Conservation (phyloP, 1,139 yeast species). For the Kodamaea suecica region DNA sequence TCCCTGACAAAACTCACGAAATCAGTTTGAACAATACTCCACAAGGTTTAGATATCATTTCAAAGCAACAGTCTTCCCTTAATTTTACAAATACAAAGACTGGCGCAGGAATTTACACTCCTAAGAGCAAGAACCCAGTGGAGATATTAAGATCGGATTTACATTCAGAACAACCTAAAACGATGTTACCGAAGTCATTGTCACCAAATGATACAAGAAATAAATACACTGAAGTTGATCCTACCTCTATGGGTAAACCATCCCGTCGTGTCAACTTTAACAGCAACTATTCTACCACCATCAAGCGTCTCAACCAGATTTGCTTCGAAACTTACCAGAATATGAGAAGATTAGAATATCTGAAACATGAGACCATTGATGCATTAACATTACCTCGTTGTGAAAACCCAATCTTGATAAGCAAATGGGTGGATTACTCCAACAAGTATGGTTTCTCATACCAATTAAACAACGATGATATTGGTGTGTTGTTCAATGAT, state of each 20-base stretch:
- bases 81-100: slow-evolving; percentile 70
- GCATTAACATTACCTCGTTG: slow-evolving; percentile 42
- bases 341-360: slow-evolving; percentile 39
- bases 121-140: slow-evolving; percentile 58
- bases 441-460: slow-evolving; percentile 95
- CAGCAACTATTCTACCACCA: slow-evolving; percentile 39
- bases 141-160: slow-evolving; percentile 69
- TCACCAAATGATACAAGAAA: slow-evolving; percentile 90
- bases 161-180: slow-evolving; percentile 64
- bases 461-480: slow-evolving; percentile 84
- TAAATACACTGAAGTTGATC: slow-evolving; percentile 76
- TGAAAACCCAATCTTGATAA: slow-evolving; percentile 70
- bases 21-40: slow-evolving; percentile 57
- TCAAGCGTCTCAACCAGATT: slow-evolving; percentile 36
- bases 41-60: slow-evolving; percentile 54
- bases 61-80: slow-evolving; percentile 60
- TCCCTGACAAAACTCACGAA: slow-evolving; percentile 70
- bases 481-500: slow-evolving; percentile 88
- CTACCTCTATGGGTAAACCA: slow-evolving; percentile 36
- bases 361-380: slow-evolving; percentile 33
- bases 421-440: slow-evolving; percentile 98
- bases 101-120: slow-evolving; percentile 59
- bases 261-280: slow-evolving; percentile 42
- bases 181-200: slow-evolving; percentile 80
- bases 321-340: slow-evolving; percentile 43